These are phyloP conservation scores for Mortierella sp. DNA, from an alignment of 371 early-diverging fungal species.

Conservation along the genomic window DNA sequence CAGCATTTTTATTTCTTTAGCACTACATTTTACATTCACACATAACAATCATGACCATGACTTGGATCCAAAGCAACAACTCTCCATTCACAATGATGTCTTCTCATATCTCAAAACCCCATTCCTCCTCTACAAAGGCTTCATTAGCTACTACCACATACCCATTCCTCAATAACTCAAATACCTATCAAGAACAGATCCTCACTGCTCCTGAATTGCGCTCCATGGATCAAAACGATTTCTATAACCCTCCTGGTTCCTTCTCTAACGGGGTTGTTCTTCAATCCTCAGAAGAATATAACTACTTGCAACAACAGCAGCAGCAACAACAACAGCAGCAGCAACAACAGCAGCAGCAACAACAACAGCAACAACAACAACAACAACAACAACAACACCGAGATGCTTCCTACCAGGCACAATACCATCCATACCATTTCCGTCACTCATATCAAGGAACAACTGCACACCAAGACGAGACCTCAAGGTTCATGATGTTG, in stretches of 20 bases:
- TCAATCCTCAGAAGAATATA: neutral
- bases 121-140: neutral
- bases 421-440: constrained; percentile 9
- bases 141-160: neutral
- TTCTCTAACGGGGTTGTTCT: constrained; percentile 9
- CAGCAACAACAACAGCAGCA: neutral
- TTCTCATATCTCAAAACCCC: constrained; percentile 9
- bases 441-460: constrained; percentile 31
- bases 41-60: constrained; percentile 16
- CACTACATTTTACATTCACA: neutral
- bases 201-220: constrained; percentile 33
- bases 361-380: neutral
- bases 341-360: no score
- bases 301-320: neutral
- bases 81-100: constrained; percentile 5
- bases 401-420: neutral
- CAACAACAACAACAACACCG: neutral
- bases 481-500: constrained; percentile 4
- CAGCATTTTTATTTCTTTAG: neutral
- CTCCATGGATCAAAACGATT: constrained; percentile 27
- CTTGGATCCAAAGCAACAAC: constrained; percentile 6
- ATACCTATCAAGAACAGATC: constrained; percentile 6
- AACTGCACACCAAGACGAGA: constrained; percentile 6
- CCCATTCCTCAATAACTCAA: neutral
- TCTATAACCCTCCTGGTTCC: neutral